Base-by-base conservation (phyloP, 495 filamentous ascomycete species). In the Penicillium soppii region DNA sequence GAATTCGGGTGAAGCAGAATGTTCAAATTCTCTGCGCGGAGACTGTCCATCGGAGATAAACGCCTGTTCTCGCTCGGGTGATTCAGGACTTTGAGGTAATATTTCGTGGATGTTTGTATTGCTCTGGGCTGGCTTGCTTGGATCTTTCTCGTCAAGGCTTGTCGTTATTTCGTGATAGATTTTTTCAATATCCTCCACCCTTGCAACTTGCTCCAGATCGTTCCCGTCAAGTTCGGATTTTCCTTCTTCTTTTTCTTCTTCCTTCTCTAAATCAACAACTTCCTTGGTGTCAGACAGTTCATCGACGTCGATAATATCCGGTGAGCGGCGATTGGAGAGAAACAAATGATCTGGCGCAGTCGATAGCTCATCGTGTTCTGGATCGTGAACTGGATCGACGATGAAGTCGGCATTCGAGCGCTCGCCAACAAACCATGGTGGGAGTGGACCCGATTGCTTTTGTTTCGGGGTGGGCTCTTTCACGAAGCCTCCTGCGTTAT, bases 391-490 rank as follows among this genome's bases (percentile, higher is more conserved):
- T 36, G 52, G 35, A 56, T 77, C 71, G 1, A 55, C 13, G 26
- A 71, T 65, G 39, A 75, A 77, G 7, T 70, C 65, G 7, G 59
- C 41, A 25, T 66, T 61, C 7, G 56, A 33, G 25, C 53, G 57
- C 4, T 56, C 61, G 2, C 60, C 67, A 19, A 77, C 75, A 59
- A 98, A 89, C 94, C 94, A 98, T 4, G 94, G 92, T 1, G 94
- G 94, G 25, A 97, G 63, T 10, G 86, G 84, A 30, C 75, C 74
- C 0, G 80, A 68, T 4, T 78, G 70, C 50, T 86, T 78, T 17
- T 80, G 67, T 16, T 75, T 57, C n/a, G 71, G 60, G 6, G 55
- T 23, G 8, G 63, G 36, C 21, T 79, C 75, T 54, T 77, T 81
- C 30, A 83, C 71, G 65, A 92, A 95, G 0, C 91, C 90, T 7